phyloP scores from a whole-genome alignment of 2,329 filamentous ascomycete genomes.

The Ophiostoma sp. region DNA sequence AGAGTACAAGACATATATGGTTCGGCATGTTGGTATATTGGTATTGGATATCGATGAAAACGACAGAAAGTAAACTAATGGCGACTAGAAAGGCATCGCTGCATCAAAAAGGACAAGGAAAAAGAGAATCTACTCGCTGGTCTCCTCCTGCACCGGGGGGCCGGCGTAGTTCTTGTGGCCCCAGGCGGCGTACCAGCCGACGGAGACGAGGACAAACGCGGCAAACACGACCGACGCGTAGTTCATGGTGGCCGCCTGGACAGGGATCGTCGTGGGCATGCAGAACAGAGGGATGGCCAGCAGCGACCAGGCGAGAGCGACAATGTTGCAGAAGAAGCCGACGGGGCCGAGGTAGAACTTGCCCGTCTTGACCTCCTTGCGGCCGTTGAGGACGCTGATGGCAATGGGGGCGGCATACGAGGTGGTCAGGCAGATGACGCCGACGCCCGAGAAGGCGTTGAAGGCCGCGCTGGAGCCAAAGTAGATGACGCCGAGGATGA shows the following conservation, averaged over 20 bases:
- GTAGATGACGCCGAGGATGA: conserved; percentile 16
- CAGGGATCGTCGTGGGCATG: conserved; percentile 13
- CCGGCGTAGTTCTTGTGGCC: conserved; percentile 15
- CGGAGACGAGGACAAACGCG: conserved; percentile 7
- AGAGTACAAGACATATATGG: background rate
- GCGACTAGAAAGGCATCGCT: background rate
- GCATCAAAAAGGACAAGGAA: background rate
- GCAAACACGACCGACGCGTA: conserved; percentile 15
- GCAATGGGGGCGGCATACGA: conserved; percentile 11
- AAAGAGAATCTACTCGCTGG: background rate
- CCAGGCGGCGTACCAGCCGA: conserved; percentile 16
- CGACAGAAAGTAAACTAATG: background rate
- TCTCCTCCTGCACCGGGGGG: conserved; percentile 5
- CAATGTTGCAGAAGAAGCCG: conserved; percentile 4
- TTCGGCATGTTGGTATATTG: conserved; percentile 5
- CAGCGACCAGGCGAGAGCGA: conserved; percentile 13
- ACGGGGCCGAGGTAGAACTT: conserved; percentile 15
- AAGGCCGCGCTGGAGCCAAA: conserved; percentile 16
- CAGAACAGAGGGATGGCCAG: conserved; percentile 16
- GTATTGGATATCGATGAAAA: conserved; percentile 9
- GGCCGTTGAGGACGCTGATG: conserved; percentile 15
- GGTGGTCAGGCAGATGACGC: conserved; percentile 16
- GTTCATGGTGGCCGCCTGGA: conserved; percentile 11
- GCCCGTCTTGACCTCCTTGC: conserved; percentile 9
- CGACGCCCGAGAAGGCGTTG: conserved; percentile 12